A percentile compares a stretch with the other conserved stretches of the same genome.
Evolutionary conservation across 2,329 filamentous ascomycete genomes (phyloP).

Genomic region (Paraphoma chrysanthemicola): DNA sequence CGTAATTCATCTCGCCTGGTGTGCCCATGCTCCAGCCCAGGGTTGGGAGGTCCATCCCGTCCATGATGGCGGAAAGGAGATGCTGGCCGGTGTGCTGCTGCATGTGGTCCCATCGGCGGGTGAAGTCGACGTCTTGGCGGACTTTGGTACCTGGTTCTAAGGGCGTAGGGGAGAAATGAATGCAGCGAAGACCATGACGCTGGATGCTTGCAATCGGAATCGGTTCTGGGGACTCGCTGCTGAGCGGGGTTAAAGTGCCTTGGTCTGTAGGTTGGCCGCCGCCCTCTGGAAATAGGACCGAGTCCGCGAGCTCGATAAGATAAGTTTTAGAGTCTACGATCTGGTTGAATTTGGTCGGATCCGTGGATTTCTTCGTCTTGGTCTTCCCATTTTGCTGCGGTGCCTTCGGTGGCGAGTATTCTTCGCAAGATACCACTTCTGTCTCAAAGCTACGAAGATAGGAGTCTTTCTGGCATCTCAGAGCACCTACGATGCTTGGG

Average conservation of each 20-base stretch:
- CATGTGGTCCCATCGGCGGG: conserved; percentile 43
- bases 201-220: conserved; percentile 40
- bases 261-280: conserved; percentile 43
- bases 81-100: conserved; percentile 47
- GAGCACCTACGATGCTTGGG: conserved; percentile 38
- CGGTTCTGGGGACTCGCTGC: conserved; percentile 10
- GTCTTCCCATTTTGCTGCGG: conserved; percentile 25
- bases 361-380: conserved; percentile 36
- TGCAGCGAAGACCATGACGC: conserved; percentile 62
- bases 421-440: conserved; percentile 39
- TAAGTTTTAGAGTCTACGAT: conserved; percentile 25
- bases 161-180: conserved; percentile 85
- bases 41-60: conserved; percentile 36
- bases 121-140: conserved; percentile 36
- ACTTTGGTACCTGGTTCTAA: conserved; percentile 72
- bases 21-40: conserved; percentile 42
- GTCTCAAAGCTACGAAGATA: conserved; percentile 40
- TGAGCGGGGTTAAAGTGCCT: conserved; percentile 34
- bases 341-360: conserved; percentile 25
- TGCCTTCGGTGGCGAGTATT: conserved; percentile 31
- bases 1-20: conserved; percentile 43
- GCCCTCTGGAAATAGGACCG: conserved; percentile 43
- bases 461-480: conserved; percentile 42
- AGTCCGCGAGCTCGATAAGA: conserved; percentile 42
- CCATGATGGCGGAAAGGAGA: conserved; percentile 43